phyloP scores from a whole-genome alignment of 192 early-diverging fungal genomes.

The Gigaspora rosea region DNA sequence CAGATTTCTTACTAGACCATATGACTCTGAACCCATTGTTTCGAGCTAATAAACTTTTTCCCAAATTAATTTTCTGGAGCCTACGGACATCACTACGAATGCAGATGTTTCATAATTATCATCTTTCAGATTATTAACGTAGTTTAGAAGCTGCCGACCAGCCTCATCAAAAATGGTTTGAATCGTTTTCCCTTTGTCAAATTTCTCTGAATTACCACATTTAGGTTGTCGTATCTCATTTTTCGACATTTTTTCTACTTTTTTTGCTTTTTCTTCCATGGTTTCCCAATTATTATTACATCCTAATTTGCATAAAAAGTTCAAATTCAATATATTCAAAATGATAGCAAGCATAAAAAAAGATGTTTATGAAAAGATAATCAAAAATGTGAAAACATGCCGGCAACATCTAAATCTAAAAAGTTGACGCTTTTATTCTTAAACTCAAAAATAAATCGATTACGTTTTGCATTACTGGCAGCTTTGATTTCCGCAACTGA shows the following conservation, averaged over 20 bases:
- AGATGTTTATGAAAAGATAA: too few relatives aligned
- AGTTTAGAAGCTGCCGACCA: neutral
- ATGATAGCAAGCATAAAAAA: neutral
- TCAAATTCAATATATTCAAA: too few relatives aligned
- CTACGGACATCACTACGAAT: neutral
- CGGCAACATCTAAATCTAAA: neutral
- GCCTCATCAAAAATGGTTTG: neutral
- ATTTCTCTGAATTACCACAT: neutral
- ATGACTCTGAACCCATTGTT: too few relatives aligned
- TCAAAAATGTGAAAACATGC: neutral
- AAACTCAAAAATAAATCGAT: neutral
- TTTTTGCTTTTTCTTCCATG: neutral
- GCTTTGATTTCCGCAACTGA: neutral
- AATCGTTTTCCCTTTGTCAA: neutral
- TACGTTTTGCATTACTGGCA: neutral
- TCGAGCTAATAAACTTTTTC: slow-evolving; percentile 3
- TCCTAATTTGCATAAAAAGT: neutral
- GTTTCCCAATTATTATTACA: neutral
- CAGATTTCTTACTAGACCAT: too few relatives aligned
- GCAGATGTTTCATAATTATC: neutral
- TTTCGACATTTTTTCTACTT: neutral
- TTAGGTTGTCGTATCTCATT: neutral
- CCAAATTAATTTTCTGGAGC: slow-evolving; percentile 2
- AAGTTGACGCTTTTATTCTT: neutral
- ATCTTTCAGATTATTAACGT: slow-evolving; percentile 1